Evolutionary conservation across 441 rosid genomes (phyloP), one percentile per base, ranked within the genome.

Genomic region (Populus tomentosa): DNA sequence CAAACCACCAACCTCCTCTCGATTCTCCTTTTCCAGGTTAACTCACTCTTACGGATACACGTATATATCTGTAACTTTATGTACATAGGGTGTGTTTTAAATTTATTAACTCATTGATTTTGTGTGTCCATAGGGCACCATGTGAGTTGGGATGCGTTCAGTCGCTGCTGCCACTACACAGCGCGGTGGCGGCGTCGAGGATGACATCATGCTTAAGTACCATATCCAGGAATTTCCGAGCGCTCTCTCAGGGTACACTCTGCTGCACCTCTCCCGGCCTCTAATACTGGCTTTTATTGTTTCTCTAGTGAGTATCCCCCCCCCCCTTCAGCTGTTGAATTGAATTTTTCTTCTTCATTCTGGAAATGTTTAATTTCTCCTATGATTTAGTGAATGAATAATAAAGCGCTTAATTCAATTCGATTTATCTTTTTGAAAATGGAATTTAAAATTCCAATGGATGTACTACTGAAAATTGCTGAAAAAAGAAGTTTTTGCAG

Each of bases 261-360:
- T 93, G 96, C 93, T 90, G 94, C 93, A 93, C 98, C 89, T 94
- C 90, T 90, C 98, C 97, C 77, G 91, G 87, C 88, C 98, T 89
- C 93, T 93, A 92, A 82, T 90, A 79, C 75, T 75, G 77, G 79
- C 77, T 83, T 78, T 81, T 42, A 61, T 53, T 83, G 84, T 80
- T 84, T 66, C 75, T 80, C 81, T 82, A 63, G 75, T 84, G 93
- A 92, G 93, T 90, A 26, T 26, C 26, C 26, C 26, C 26, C 26
- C 26, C 26, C 73, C 80, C 83, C 16, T 79, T 75, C 9, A 9
- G 26, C 42, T 38, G 42, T 74, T 38, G 35, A 40, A 36, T 36
- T 26, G 46, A 8, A 26, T 38, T 30, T 23, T 6, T 6, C 5
- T 16, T 20, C 28, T 24, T 28, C 33, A 26, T 26, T n/a, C n/a